Percentiles rank a stretch among this genome's conserved stretches.
These are phyloP conservation scores for Isabelozyma gotoi DNA, from an alignment of 805 yeast genomes.

Conservation along the genomic window DNA sequence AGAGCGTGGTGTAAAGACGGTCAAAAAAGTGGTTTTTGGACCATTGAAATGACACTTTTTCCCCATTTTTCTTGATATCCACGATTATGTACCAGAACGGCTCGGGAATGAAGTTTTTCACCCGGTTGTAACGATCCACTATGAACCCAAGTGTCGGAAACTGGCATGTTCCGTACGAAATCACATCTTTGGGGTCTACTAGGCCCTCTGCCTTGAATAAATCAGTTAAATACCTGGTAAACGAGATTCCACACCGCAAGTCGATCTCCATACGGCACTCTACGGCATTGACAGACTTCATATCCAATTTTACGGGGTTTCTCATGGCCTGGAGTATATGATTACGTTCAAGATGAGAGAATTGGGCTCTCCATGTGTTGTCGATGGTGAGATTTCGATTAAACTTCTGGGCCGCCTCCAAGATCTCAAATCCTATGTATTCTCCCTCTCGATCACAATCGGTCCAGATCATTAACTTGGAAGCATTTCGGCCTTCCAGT, in stretches of 20 bases:
- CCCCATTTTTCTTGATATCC: slow-evolving; percentile 42
- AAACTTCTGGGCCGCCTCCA: slow-evolving; percentile 59
- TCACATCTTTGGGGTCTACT: slow-evolving; percentile 27
- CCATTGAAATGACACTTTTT: slow-evolving; percentile 62
- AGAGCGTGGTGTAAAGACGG: slow-evolving; percentile 55
- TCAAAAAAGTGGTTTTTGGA: slow-evolving; percentile 71
- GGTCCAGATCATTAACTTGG: slow-evolving; percentile 88
- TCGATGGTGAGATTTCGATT: slow-evolving; percentile 48
- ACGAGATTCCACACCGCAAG: slow-evolving; percentile 82
- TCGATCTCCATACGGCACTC: slow-evolving; percentile 84
- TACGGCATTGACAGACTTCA: slow-evolving; percentile 78
- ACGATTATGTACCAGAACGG: slow-evolving; percentile 75
- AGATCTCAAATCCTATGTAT: slow-evolving; percentile 82
- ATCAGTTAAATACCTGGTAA: slow-evolving; percentile 77
- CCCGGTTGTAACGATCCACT: slow-evolving; percentile 84
- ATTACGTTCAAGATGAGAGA: slow-evolving; percentile 78
- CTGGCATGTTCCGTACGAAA: slow-evolving; percentile 92
- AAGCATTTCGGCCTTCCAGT: slow-evolving; percentile 59
- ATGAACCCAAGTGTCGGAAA: slow-evolving; percentile 97
- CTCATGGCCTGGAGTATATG: slow-evolving; percentile 78
- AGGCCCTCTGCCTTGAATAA: slow-evolving; percentile 37
- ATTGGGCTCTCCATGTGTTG: slow-evolving; percentile 67
- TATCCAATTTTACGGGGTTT: slow-evolving; percentile 62
- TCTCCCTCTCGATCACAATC: slow-evolving; percentile 99
- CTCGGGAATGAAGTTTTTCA: slow-evolving; percentile 70